Evolutionary conservation across 192 early-diverging fungal species (phyloP).

Genomic region (Coemansia sp.): DNA sequence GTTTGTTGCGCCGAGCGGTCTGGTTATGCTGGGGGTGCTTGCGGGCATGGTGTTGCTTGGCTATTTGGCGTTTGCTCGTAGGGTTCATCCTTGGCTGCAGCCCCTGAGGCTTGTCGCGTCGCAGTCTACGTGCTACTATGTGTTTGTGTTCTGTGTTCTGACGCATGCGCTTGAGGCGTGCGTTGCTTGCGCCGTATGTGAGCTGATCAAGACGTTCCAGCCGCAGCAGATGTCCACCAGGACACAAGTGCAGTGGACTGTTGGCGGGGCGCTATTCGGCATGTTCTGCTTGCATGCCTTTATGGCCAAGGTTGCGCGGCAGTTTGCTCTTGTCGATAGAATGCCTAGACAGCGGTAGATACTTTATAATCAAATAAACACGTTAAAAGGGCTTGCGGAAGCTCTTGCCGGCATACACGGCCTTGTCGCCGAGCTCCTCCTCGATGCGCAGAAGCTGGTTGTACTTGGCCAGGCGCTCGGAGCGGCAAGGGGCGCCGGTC

Average conservation of each 20-base stretch:
- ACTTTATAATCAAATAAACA: neutral
- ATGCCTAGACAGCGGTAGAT: neutral
- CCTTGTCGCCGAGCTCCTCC: constrained; percentile 90
- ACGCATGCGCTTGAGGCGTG: constrained; percentile 25
- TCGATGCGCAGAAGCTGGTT: constrained; percentile 98
- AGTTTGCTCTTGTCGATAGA: constrained; percentile 29
- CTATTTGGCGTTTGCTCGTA: constrained; percentile 12
- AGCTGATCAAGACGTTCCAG: constrained; percentile 46
- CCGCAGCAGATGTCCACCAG: constrained; percentile 34
- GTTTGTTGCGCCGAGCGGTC: constrained; percentile 11
- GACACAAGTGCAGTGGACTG: constrained; percentile 41
- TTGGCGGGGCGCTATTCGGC: constrained; percentile 34
- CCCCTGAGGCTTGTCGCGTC: constrained; percentile 15
- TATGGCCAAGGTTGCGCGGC: constrained; percentile 16
- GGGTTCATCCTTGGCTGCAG: constrained; percentile 19
- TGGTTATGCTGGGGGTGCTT: constrained; percentile 10
- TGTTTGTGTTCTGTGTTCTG: constrained; percentile 10
- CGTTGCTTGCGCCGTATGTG: constrained; percentile 22
- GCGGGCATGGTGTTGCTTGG: constrained; percentile 5
- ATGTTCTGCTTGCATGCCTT: constrained; percentile 30
- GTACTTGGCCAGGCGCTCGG: constrained; percentile 97
- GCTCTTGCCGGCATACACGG: constrained; percentile 90
- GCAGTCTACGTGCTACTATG: constrained; percentile 20
- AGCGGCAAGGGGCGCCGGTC: constrained; percentile 98
- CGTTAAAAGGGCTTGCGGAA: constrained; percentile 72